Evolutionary conservation across 768 basidiomycete species (phyloP), one percentile per base, ranked within the genome.

Genomic region (Kondoa malvinella): DNA sequence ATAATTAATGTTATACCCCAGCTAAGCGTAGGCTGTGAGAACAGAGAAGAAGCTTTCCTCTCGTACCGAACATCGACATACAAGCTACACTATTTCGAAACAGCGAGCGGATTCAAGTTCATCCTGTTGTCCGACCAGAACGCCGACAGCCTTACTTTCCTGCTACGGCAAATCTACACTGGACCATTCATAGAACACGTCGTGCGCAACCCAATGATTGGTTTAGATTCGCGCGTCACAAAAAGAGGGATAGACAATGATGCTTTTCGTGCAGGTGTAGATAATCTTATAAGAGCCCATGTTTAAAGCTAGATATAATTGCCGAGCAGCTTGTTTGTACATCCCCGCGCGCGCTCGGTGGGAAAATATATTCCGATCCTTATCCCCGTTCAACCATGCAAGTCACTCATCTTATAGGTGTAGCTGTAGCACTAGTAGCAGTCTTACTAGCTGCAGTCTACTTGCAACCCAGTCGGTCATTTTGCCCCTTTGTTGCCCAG

Each of bases 131-230:
- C 86, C 70, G 91, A 95, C 74, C 88, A 89, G 0, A 82, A 81
- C 66, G 81, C 87, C 40, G 92, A 96, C 70, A 87, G 87, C 1
- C 71, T 70, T 14, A 63, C 63, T 33, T 65, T 64, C 69, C 12
- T 69, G 57, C 78, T 96, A 50, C 84, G 87, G n/a, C 87, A 89
- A 67, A 84, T 96, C 71, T 92, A 96, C 77, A 81, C 83, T n/a
- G 91, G 90, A 1, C 90, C 92, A 0, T 97, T 96, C 79, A 77
- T 95, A 57, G 90, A 95, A 77, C 89, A 86, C 75, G 91, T 95
- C 32, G 90, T 92, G 58, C 84, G 90, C 65, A 96, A 97, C 75
- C 94, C 94, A 1, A 80, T 96, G 33, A 81, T 87, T 2, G 80
- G 80, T 60, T 87, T 91, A 84, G 88, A 95, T 76, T 89, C 88